Percentiles rank a stretch among this genome's conserved stretches.
phyloP scores from a whole-genome alignment of 495 filamentous ascomycete species.

The Neurospora sp. region DNA sequence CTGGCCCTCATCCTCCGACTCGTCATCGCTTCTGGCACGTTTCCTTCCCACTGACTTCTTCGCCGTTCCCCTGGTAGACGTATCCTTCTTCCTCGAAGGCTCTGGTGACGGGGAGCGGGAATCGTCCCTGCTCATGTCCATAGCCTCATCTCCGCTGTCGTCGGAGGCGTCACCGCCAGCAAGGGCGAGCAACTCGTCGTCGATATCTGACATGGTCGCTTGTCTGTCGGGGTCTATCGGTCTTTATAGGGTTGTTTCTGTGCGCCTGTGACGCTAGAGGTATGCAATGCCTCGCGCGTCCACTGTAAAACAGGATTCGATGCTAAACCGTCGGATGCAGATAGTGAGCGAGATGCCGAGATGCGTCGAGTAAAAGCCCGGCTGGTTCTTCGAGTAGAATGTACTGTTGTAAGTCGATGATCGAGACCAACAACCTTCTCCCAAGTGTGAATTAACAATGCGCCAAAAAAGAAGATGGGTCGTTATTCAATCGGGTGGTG shows the following conservation, averaged over 20 bases:
- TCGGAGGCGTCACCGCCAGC: slow-evolving; percentile 55
- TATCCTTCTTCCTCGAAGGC: slow-evolving; percentile 20
- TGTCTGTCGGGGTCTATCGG: background rate
- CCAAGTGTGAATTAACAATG: background rate
- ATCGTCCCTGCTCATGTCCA: slow-evolving; percentile 27
- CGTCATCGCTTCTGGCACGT: slow-evolving; percentile 44
- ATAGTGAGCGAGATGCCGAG: background rate
- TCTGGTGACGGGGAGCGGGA: slow-evolving; percentile 26
- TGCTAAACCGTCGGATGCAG: background rate
- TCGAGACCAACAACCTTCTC: background rate
- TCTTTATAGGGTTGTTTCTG: background rate
- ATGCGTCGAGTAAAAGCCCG: background rate
- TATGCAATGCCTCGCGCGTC: background rate
- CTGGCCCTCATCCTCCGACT: slow-evolving; percentile 71
- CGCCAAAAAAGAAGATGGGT: background rate
- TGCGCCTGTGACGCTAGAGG: background rate
- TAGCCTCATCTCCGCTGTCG: slow-evolving; percentile 36
- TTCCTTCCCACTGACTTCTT: slow-evolving; percentile 33
- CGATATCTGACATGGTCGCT: slow-evolving; percentile 56
- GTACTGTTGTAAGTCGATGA: background rate
- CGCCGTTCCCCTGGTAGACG: slow-evolving; percentile 24
- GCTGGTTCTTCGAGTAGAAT: background rate
- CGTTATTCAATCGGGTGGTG: background rate
- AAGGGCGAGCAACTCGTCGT: slow-evolving; percentile 79
- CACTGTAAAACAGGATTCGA: background rate